Base-by-base conservation (phyloP, 2,329 filamentous ascomycete genomes). In the Diaporthe longicolla region DNA sequence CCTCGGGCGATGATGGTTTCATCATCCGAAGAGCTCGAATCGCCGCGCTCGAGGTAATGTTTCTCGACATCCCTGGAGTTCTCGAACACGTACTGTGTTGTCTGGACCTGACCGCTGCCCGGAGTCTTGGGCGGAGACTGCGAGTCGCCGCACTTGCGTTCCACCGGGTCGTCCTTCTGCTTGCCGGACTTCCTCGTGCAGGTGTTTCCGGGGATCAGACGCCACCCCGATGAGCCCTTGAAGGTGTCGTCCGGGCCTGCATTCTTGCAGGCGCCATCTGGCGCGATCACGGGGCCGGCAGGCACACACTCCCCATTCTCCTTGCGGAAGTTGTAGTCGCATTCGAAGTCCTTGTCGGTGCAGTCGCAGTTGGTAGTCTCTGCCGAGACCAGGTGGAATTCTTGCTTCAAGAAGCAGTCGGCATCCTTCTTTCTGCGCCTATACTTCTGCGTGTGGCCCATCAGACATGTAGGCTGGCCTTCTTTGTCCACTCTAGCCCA, bases 371-470 rank as follows among this genome's bases (percentile, higher is more conserved):
- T 84, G 78, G 94, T 90, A 37, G 90, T 93, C 75, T 92, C 86
- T 1, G 93, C 90, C 45, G 90, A 84, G 0, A 94, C 92, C 76
- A 97, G 93, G 80, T 95, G 91, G 85, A 98, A 98, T 70, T 96
- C 91, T 75, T 94, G 88, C 78, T 94, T 93, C 78, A 98, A 89
- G 81, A 98, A 97, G 83, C 97, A 99, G 75, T 97, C 91, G 24
- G 94, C 93, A 78, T 94, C 90, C 81, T 95, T 93, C 86, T 97
- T 98, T 78, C 97, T 92, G 76, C 97, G 91, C 71, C 87, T 89
- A 83, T 93, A 99, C 76, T 90, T 94, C 81, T 98, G 96, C 79
- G 93, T 97, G 82, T 98, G 95, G 26, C 97, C 97, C 96, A 99
- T 98, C 77, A 99, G 87, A 82, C 97, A 99, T 68, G 92, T 94